Evolutionary conservation across 2,329 filamentous ascomycete species (phyloP), one percentile per base, ranked within the genome.

Genomic region (Zymoseptoria crescenta): DNA sequence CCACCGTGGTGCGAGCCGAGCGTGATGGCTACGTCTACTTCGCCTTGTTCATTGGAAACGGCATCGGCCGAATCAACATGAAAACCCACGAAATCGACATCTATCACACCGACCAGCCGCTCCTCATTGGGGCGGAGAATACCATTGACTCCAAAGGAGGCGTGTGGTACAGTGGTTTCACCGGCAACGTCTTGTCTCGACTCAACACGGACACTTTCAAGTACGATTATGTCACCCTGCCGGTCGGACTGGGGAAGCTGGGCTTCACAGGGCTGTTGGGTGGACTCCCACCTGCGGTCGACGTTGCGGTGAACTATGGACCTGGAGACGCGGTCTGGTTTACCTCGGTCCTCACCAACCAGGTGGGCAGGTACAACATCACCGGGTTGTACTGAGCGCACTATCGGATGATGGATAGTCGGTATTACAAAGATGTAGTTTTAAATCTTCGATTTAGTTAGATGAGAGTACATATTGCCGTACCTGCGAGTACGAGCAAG

Each of bases 11-110:
- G 27, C 63, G 63, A 21, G 64, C 64, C 9, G 64, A 66, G 48
- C 56, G 58, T 10, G 52, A 64, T 29, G 64, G 64, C 2, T 65
- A 59, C 50, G 59, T 66, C 30, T 66, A 66, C 63, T 66, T 66
- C 49, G 57, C 63, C 27, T 57, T 63, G 1, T 65, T 65, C 30
- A 55, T 59, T 21, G 64, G 64, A 8, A 65, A 66, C 52, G 62
- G 63, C 48, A 56, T 65, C 19, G 63, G 64, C 8, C 57, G 64
- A 21, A 66, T 67, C 49, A 60, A 62, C 52, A 64, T 63, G 64
- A 41, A 55, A 49, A 62, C 60, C 8, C 57, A 61, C 54, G 35
- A 56, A 50, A 63, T 67, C 50, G 61, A 67, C 13, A 53, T 64
- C 9, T 65, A 58, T 28, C 62, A 64, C 57, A 63, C 62, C 5